Evolutionary conservation across 2,329 filamentous ascomycete species (phyloP).

Genomic region (Cladosporium sp.): DNA sequence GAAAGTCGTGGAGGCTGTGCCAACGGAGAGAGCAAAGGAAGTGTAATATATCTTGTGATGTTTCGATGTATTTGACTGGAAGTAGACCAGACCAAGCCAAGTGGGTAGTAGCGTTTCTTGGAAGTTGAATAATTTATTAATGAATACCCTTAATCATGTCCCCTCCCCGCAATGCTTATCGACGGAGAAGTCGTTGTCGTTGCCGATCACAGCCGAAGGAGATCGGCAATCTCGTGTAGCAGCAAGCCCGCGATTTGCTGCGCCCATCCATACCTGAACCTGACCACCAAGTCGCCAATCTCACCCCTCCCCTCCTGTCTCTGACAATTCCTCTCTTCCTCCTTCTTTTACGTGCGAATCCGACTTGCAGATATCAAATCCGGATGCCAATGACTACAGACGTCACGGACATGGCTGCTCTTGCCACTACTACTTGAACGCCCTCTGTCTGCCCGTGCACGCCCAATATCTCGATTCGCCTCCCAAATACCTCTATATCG

Average conservation of each 20-base stretch:
- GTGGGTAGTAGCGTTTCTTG: no score
- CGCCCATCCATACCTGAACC: conserved; percentile 6
- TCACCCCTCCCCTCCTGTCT: conserved; percentile 3
- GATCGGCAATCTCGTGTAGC: no score
- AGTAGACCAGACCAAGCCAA: no score
- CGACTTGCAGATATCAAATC: background rate
- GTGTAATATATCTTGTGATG: no score
- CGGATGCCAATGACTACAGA: background rate
- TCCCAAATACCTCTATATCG: background rate
- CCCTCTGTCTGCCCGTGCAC: background rate
- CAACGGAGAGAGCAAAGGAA: no score
- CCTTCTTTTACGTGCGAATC: conserved; percentile 1
- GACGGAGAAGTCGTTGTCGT: background rate
- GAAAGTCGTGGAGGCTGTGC: no score
- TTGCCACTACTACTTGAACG: conserved; percentile 1
- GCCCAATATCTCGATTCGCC: background rate
- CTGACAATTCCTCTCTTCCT: background rate
- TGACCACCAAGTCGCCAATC: no score
- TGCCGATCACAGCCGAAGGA: background rate
- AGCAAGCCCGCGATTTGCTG: no score
- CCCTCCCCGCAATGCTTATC: no score
- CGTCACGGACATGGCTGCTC: background rate
- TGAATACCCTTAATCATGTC: no score
- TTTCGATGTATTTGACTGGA: no score
- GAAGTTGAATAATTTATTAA: no score